Evolutionary conservation across 331 rosid genomes (phyloP), one percentile per base, ranked within the genome.

Genomic region (Spiraea crenata): DNA sequence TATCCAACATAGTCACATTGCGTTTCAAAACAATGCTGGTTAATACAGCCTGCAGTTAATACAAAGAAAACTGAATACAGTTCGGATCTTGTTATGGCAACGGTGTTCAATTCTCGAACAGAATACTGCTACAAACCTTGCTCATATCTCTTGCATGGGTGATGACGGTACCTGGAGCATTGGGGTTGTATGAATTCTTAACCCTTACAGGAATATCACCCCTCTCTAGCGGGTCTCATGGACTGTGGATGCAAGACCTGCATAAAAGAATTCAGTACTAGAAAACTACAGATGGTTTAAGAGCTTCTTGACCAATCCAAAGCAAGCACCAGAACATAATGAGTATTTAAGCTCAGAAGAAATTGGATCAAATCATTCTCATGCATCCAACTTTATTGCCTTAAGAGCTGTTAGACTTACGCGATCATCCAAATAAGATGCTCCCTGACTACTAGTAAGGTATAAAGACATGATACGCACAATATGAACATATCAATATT

Each of bases 161-260:
- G 82, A 93, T 93, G 57, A 93, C 90, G 70, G 98, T 93, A 57
- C 98, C 97, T 1, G 97, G 96, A 78, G 98, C 98, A 63, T 78
- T 83, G 68, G 96, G 97, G 77, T 93, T 93, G 82, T 93, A 93
- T 12, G 98, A 93, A 81, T 93, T 93, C 82, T 93, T 93, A 73
- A 93, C 98, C 84, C 98, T 89, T 44, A 93, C 98, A 38, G 98
- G 97, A 81, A 93, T 89, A 84, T 87, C 96, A 78, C 89, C 88
- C 88, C 79, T 93, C 98, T 82, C 97, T 88, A 61, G 98, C 97
- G 57, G 98, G 98, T 83, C 96, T 86, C 98, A 93, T 93, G 57
- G 98, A 93, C 79, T 90, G 98, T n/a, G 98, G 98, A 85, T 93
- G 98, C 82, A 93, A 73, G 64, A 93, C 98, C 97, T 93, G 83